These are phyloP conservation scores for Hibiscus trionum DNA, from an alignment of 345 rosid species.

Conservation along the genomic window DNA sequence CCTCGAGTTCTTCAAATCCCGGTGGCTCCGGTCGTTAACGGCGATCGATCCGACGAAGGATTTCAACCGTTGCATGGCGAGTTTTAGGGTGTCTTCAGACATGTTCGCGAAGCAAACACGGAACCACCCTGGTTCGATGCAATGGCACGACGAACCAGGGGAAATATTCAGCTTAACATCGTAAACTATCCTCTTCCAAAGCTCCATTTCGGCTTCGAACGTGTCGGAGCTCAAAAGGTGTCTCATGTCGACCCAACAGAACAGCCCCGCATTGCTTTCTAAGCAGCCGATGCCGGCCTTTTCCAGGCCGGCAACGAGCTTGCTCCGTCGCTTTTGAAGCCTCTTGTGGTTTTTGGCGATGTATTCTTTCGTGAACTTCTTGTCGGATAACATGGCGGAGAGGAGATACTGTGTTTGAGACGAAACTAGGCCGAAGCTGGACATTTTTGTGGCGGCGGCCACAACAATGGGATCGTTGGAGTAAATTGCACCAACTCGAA, in stretches of 20 bases:
- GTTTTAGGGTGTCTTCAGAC: constrained; percentile 50
- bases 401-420: constrained; percentile 75
- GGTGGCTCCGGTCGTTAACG: constrained; percentile 33
- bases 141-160: constrained; percentile 76
- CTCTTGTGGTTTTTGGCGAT: constrained; percentile 50
- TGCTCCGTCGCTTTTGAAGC: constrained; percentile 37
- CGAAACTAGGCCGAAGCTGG: constrained; percentile 76
- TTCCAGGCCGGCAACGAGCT: constrained; percentile 52
- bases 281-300: constrained; percentile 47
- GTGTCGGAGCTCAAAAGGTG: constrained; percentile 60
- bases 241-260: constrained; percentile 83
- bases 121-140: constrained; percentile 80
- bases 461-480: constrained; percentile 61
- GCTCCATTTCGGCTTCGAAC: constrained; percentile 69
- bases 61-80: constrained; percentile 57
- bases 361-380: constrained; percentile 54
- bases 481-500: constrained; percentile 78
- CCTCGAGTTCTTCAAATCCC: constrained; percentile 40
- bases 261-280: constrained; percentile 65
- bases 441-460: constrained; percentile 74
- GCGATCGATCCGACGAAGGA: constrained; percentile 38
- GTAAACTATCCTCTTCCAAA: constrained; percentile 72
- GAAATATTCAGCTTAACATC: constrained; percentile 52
- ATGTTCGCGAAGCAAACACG: constrained; percentile 71
- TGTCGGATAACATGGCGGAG: constrained; percentile 60